Evolutionary conservation across 129 eudicot genomes (phyloP).

Genomic region (Logfia minima): DNA sequence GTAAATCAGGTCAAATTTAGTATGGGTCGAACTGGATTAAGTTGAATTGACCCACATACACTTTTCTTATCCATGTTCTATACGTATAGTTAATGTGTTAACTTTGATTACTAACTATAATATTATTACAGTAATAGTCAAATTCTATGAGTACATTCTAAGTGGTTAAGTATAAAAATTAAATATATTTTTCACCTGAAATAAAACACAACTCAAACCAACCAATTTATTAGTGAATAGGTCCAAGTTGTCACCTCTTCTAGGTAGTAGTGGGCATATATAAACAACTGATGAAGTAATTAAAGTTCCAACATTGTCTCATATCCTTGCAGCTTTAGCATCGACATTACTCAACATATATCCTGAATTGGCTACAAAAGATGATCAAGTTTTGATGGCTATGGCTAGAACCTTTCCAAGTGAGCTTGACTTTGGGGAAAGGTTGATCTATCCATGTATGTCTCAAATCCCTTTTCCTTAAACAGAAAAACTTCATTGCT

Average conservation of each 20-base stretch:
- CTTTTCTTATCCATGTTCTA: too few relatives aligned
- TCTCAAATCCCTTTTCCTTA: neutral
- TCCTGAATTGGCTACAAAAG: neutral
- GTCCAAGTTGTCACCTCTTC: neutral
- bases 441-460: constrained; percentile 24
- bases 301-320: neutral
- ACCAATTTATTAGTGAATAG: neutral
- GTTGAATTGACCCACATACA: too few relatives aligned
- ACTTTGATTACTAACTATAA: neutral
- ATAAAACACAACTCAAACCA: too few relatives aligned
- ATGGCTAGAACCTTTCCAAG: constrained; percentile 10
- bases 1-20: too few relatives aligned
- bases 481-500: too few relatives aligned
- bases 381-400: neutral
- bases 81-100: neutral
- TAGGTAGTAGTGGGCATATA: too few relatives aligned
- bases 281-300: neutral
- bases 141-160: too few relatives aligned
- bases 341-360: neutral
- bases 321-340: constrained; percentile 21
- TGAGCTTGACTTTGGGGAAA: neutral
- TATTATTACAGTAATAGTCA: too few relatives aligned
- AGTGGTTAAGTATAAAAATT: too few relatives aligned
- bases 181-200: too few relatives aligned
- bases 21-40: too few relatives aligned